Evolutionary conservation across 495 filamentous ascomycete genomes (phyloP).

Genomic region (Cercophora samala): DNA sequence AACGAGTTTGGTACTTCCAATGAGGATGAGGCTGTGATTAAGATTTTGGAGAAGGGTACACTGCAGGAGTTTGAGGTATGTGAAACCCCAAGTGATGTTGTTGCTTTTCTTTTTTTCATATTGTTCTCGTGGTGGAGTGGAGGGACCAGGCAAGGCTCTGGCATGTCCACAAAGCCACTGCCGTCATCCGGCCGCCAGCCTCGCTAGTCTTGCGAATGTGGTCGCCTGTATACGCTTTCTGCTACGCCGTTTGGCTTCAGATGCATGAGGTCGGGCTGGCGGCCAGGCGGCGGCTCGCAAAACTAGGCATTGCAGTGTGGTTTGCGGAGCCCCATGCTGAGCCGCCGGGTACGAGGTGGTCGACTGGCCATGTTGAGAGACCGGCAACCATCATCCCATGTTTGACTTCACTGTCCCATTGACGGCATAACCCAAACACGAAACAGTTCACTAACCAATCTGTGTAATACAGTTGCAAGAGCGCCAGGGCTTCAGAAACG

Average conservation of each 20-base stretch:
- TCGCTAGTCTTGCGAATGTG: background rate
- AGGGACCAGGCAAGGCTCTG: background rate
- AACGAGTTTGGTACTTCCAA: slow-evolving; percentile 81
- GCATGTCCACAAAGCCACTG: background rate
- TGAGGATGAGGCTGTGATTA: slow-evolving; percentile 71
- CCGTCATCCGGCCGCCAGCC: background rate
- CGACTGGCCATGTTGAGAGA: slow-evolving; percentile 6
- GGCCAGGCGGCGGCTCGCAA: slow-evolving; percentile 17
- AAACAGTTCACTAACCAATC: slow-evolving; percentile 12
- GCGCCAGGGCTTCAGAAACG: slow-evolving; percentile 43
- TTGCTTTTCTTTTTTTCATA: slow-evolving; percentile 8
- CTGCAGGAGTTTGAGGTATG: slow-evolving; percentile 66
- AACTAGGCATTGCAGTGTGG: slow-evolving; percentile 8
- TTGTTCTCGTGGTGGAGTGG: background rate
- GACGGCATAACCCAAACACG: background rate
- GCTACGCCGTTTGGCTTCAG: background rate
- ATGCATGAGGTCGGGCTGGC: background rate
- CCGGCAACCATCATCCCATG: background rate
- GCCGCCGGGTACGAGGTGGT: slow-evolving; percentile 1
- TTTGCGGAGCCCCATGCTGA: slow-evolving; percentile 3
- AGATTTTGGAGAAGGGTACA: slow-evolving; percentile 75
- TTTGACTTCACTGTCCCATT: background rate
- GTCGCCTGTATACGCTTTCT: background rate
- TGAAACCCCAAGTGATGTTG: slow-evolving; percentile 8
- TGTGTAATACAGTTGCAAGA: slow-evolving; percentile 37